These are phyloP conservation scores for Globisporangium recalcitrans DNA, from an alignment of 352 stramenopile species.

Conservation along the genomic window DNA sequence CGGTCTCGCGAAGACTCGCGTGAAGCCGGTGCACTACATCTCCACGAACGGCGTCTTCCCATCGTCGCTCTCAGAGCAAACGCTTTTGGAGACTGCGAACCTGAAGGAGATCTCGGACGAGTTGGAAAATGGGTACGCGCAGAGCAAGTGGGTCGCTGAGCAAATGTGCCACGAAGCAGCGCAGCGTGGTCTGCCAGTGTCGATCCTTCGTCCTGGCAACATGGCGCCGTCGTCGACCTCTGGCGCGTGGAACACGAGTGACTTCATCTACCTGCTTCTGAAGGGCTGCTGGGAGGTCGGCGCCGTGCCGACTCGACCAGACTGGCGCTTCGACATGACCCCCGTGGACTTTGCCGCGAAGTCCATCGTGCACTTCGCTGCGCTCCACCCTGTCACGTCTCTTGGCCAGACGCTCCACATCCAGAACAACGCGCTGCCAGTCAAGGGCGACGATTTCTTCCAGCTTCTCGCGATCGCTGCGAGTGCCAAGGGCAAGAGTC, in stretches of 20 bases:
- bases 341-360: slow-evolving; percentile 88
- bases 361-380: slow-evolving; percentile 79
- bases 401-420: slow-evolving; percentile 73
- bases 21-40: slow-evolving; percentile 88
- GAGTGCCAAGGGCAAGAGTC: slow-evolving; percentile 18
- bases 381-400: slow-evolving; percentile 39
- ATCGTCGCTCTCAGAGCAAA: slow-evolving; percentile 23
- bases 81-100: slow-evolving; percentile 46
- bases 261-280: slow-evolving; percentile 89
- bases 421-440: slow-evolving; percentile 44
- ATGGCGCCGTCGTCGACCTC: slow-evolving; percentile 66
- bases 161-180: slow-evolving; percentile 78
- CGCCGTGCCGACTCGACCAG: slow-evolving; percentile 47
- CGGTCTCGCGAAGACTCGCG: slow-evolving; percentile 63
- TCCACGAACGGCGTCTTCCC: slow-evolving; percentile 91
- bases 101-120: slow-evolving; percentile 50
- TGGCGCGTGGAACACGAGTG: slow-evolving; percentile 80
- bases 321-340: slow-evolving; percentile 90
- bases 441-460: slow-evolving; percentile 50
- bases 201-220: slow-evolving; percentile 87
- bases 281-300: slow-evolving; percentile 65
- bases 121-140: slow-evolving; percentile 80
- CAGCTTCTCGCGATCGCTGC: slow-evolving; percentile 22
- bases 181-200: slow-evolving; percentile 75
- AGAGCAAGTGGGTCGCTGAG: slow-evolving; percentile 92